Conservation (phyloP, 805 yeast genomes). For the Clavispora vitiphila region DNA sequence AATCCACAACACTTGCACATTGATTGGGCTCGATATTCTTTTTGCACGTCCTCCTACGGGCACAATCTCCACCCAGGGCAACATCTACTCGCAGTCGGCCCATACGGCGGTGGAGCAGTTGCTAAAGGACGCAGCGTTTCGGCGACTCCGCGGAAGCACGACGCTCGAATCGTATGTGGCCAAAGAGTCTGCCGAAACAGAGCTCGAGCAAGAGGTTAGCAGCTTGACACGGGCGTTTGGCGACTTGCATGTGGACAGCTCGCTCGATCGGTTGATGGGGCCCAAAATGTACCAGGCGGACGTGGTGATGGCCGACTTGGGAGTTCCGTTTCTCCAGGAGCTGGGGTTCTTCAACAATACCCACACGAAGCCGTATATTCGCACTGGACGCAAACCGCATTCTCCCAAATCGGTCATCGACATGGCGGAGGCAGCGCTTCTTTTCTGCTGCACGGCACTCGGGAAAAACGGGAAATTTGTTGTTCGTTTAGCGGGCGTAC, state of each 20-base stretch:
- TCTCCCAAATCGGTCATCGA: slow-evolving; percentile 30
- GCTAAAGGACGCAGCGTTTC: slow-evolving; percentile 10
- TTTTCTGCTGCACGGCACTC: slow-evolving; percentile 25
- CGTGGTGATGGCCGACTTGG: slow-evolving; percentile 32
- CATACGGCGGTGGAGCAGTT: slow-evolving; percentile 9
- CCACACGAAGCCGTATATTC: slow-evolving; percentile 27
- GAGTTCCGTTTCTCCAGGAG: slow-evolving; percentile 29
- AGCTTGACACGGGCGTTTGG: slow-evolving; percentile 8
- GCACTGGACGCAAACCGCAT: slow-evolving; percentile 6
- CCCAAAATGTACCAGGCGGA: slow-evolving; percentile 26
- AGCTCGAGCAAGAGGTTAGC: slow-evolving; percentile 19
- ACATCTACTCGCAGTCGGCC: slow-evolving; percentile 51
- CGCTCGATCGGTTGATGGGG: slow-evolving; percentile 1
- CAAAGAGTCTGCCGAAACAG: slow-evolving; percentile 22
- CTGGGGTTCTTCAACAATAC: slow-evolving; percentile 36
- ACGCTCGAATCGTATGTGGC: slow-evolving; percentile 20
- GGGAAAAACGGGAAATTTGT: slow-evolving; percentile 28
- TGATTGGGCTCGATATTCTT: slow-evolving; percentile 52
- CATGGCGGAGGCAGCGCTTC: slow-evolving; percentile 36
- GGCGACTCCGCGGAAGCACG: not conserved
- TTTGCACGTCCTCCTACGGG: slow-evolving; percentile 79
- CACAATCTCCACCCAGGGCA: slow-evolving; percentile 78
- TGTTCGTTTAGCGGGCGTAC: slow-evolving; percentile 23
- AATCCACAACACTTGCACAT: slow-evolving; percentile 26
- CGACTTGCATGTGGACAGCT: not conserved